These are phyloP conservation scores for Gliomastix tumulicola DNA, from an alignment of 2,329 filamentous ascomycete species.

Conservation along the genomic window DNA sequence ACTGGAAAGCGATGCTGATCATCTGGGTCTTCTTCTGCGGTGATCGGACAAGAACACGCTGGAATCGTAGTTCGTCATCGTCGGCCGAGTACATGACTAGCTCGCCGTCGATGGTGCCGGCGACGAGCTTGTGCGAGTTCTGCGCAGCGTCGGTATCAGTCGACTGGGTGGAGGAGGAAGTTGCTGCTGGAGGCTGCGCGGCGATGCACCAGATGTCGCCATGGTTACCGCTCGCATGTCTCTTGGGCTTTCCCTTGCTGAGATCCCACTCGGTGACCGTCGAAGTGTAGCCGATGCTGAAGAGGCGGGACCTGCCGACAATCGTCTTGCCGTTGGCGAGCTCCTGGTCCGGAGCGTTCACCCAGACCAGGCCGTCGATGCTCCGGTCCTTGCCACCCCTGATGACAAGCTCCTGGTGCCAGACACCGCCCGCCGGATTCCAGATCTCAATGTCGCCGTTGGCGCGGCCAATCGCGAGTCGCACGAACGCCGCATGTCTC, in stretches of 20 bases:
- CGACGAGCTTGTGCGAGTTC: slow-evolving; percentile 59
- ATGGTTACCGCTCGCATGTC: slow-evolving; percentile 84
- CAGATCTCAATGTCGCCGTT: slow-evolving; percentile 98
- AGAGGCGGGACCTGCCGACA: slow-evolving; percentile 73
- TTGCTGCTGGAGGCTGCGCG: slow-evolving; percentile 57
- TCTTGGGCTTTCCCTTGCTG: slow-evolving; percentile 65
- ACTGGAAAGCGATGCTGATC: slow-evolving; percentile 86
- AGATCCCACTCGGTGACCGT: slow-evolving; percentile 95
- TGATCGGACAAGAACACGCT: slow-evolving; percentile 67
- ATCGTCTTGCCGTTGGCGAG: slow-evolving; percentile 54
- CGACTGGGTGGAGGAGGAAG: neutral
- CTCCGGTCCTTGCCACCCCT: slow-evolving; percentile 77
- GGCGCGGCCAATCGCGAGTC: slow-evolving; percentile 82
- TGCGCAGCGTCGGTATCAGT: slow-evolving; percentile 10
- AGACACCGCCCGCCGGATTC: slow-evolving; percentile 76
- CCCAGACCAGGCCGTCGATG: slow-evolving; percentile 89
- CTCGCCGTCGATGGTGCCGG: slow-evolving; percentile 84
- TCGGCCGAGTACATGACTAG: slow-evolving; percentile 82
- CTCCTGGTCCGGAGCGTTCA: slow-evolving; percentile 71
- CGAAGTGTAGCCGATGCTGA: slow-evolving; percentile 92
- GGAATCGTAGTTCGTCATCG: slow-evolving; percentile 75
- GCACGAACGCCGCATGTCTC: slow-evolving; percentile 48
- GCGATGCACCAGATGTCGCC: slow-evolving; percentile 97
- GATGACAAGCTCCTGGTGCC: slow-evolving; percentile 86
- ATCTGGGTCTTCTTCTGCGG: slow-evolving; percentile 81